phyloP scores from a whole-genome alignment of 2,329 filamentous ascomycete genomes.

The Passalora sequoiae region DNA sequence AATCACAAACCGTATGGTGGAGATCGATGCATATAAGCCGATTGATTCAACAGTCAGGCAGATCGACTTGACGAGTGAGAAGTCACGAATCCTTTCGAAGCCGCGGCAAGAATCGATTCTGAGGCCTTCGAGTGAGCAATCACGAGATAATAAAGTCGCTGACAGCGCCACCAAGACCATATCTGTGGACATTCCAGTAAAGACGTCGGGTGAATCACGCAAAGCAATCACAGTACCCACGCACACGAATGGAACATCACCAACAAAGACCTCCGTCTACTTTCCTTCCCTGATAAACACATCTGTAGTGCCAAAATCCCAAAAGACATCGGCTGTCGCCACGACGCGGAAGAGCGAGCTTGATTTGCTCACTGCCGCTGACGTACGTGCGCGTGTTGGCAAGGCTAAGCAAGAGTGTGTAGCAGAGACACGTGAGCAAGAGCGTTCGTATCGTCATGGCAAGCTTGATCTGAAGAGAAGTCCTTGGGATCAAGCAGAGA shows the following conservation, averaged over 20 bases:
- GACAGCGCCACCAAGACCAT: not conserved
- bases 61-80: not conserved
- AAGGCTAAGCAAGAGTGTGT: slow-evolving; percentile 22
- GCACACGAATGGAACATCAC: slow-evolving; percentile 5
- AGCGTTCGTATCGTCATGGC: slow-evolving; percentile 12
- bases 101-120: slow-evolving; percentile 5
- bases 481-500: slow-evolving; percentile 24
- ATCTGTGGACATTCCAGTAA: slow-evolving; percentile 18
- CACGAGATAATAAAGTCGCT: not conserved
- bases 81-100: not conserved
- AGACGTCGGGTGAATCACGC: slow-evolving; percentile 11
- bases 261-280: slow-evolving; percentile 20
- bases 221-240: slow-evolving; percentile 21
- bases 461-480: slow-evolving; percentile 18
- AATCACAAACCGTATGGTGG: slow-evolving; percentile 35
- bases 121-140: slow-evolving; percentile 4
- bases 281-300: slow-evolving; percentile 27
- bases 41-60: slow-evolving; percentile 2
- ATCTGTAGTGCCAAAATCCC: slow-evolving; percentile 11
- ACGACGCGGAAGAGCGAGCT: slow-evolving; percentile 37
- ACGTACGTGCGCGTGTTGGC: slow-evolving; percentile 43
- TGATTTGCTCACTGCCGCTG: slow-evolving; percentile 39
- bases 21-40: slow-evolving; percentile 14
- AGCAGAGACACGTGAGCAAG: not conserved
- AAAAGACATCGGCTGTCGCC: slow-evolving; percentile 27